Evolutionary conservation across 2,329 filamentous ascomycete genomes (phyloP), one percentile per base, ranked within the genome.

Genomic region (Aspergillus sp.): DNA sequence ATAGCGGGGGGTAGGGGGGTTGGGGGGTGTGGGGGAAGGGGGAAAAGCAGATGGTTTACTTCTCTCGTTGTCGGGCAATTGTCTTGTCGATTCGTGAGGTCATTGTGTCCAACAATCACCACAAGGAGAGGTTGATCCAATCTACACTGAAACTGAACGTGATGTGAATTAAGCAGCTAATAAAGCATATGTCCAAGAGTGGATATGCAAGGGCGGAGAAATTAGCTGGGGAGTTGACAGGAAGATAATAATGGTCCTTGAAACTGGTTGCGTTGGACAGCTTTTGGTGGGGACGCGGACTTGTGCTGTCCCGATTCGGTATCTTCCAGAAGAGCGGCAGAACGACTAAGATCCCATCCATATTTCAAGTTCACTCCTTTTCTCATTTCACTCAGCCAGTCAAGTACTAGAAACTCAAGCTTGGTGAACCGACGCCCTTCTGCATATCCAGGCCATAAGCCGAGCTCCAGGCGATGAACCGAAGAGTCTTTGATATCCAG

Each of bases 51-150:
- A 3, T n/a, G 9, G 67, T 72, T 65, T 81, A 90, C 89, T 88
- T 94, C 79, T 91, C 84, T 80, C 94, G 91, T 76, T 97, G 89
- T 59, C 89, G 85, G 64, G 86, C 85, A 69, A 91, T 87, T 49
- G 89, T 90, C 79, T 90, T 91, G 64, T 90, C 87, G 60, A 91
- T 89, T 22, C 73, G 72, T 54, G 78, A 79, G 53, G 77, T 78
- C 78, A 79, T 79, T 49, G 57, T 71, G 56, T 46, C 54, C 38
- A 43, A 38, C 11, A 41, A 41, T 46, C 58, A 54, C 56, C 51
- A 53, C 25, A 47, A 25, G 19, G 11, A 47, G 25, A 15, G 7
- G 53, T 34, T 25, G 48, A 56, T 15, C 48, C 45, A n/a, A 41
- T 45, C n/a, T 50, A 47, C 47, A 19, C 34, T 7, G 49, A 7